Base-by-base conservation (phyloP, 495 filamentous ascomycete genomes). In the Trichoderma gamsii region DNA sequence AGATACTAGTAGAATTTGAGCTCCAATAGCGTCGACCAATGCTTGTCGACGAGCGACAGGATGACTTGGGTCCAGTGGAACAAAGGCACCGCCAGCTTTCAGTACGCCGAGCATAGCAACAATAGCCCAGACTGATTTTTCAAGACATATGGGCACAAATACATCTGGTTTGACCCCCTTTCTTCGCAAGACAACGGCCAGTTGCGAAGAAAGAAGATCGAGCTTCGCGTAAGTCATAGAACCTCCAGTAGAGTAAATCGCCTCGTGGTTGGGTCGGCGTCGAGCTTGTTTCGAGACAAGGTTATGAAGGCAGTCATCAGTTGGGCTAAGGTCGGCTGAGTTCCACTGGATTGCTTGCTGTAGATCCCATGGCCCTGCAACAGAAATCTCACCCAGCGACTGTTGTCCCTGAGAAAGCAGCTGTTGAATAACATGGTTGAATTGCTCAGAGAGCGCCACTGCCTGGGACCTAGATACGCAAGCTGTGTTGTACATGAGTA, bases 121-220 rank as follows among this genome's bases (percentile, higher is more conserved):
- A 6, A 66, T 25, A 27, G 64, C 41, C 29, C 29, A 66, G 9
- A 15, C 6, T 3, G 64, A 66, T 38, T 66, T 66, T 23, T 82
- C 79, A 41, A 86, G 73, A 67, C 81, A 85, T 0, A 71, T 67
- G 11, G 74, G 51, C 8, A 78, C 74, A 12, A 46, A 12, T 35
- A 32, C 16, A 16, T 65, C 64, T 13, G 41, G 38, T 5, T 35
- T 15, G n/a, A 65, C 64, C 2, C 64, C 64, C 9, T 16, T 8
- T 11, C 29, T 3, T 13, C 18, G 7, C 4, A 65, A n/a, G 35
- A 21, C 8, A 23, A 21, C 41, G 15, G 64, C 41, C 3, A 41
- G 64, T 5, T 16, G 15, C 3, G 18, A 21, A 13, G 64, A 16
- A 5, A 41, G 8, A 12, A 11, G 38, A 9, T 65, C 64, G 35